Evolutionary conservation across 2,329 filamentous ascomycete species (phyloP).

Genomic region (Fusarium fracticaudum): DNA sequence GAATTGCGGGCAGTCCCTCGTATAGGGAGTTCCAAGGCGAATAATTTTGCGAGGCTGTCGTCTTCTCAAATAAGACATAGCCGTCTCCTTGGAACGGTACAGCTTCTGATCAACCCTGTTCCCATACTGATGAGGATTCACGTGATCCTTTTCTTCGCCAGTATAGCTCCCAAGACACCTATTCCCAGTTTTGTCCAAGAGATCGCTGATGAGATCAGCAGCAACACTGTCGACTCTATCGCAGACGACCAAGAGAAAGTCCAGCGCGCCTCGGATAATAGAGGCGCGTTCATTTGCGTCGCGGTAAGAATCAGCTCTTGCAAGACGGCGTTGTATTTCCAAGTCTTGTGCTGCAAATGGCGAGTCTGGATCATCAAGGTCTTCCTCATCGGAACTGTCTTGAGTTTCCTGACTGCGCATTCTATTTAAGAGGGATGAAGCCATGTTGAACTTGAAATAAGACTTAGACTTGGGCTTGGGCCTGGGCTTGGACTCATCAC

Average conservation of each 20-base stretch:
- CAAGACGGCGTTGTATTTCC: background rate
- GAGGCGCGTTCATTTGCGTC: background rate
- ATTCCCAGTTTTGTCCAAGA: background rate
- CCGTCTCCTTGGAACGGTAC: slow-evolving; percentile 2
- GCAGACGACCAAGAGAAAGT: slow-evolving; percentile 7
- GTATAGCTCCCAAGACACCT: slow-evolving; percentile 1
- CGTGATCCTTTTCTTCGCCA: slow-evolving; percentile 2
- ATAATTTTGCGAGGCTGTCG: background rate
- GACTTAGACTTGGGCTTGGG: background rate
- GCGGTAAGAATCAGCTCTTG: background rate
- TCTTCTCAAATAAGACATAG: slow-evolving; percentile 1
- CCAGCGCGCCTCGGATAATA: slow-evolving; percentile 7
- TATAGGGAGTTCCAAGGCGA: background rate
- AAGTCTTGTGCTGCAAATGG: background rate
- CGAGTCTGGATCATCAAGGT: background rate
- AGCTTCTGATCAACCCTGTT: background rate
- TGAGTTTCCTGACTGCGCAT: accelerated
- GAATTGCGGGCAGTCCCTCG: background rate
- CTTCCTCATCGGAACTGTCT: background rate
- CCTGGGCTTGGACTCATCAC: background rate
- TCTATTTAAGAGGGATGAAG: background rate
- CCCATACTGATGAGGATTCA: background rate
- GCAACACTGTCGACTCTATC: background rate
- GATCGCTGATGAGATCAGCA: background rate
- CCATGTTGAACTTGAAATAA: background rate